Base-by-base conservation (phyloP, 176 grass and related monocot species). In the Musa troglodytarum region DNA sequence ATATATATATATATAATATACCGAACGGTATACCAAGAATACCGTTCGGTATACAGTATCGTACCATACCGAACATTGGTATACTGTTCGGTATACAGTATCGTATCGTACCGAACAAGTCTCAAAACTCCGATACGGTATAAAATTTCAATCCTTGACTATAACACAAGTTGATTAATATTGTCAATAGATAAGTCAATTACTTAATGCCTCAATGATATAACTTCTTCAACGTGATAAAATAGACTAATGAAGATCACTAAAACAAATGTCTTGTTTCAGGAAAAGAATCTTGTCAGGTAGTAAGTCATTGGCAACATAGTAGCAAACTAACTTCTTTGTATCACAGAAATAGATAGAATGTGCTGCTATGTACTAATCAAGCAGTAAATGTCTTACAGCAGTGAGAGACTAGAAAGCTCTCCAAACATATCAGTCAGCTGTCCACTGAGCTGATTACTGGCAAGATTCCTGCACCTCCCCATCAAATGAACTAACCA, bases 401-500 rank as follows among this genome's bases (percentile, higher is more conserved):
- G 16, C 52, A 66, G 65, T 52, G 90, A 87, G 61, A 99, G 88
- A 54, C 87, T 99, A 65, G 84, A 26, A 74, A 99, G 78, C 71
- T 87, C 75, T 51, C 73, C 80, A 76, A 99, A 99, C 90, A 94
- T 92, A 82, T 99, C 95, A 52, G 84, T 91, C 73, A 99, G 76
- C 85, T 94, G 95, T 65, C 90, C 90, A 23, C 56, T 89, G 65
- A 99, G 75, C 65, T 84, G 82, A 85, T 99, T 99, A 13, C 79
- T 82, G 61, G 72, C 84, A 79, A 89, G 76, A 83, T 99, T 91
- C 83, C 95, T 99, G 77, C 34, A 59, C 68, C 68, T 43, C 72
- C 43, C 24, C 49, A n/a, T 61, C 70, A 84, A 54, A 77, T 74
- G 34, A 72, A 73, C 21, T 25, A 14, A 20, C 53, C 19, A 82